These are phyloP conservation scores for Xanthoparmelia taractica DNA, from an alignment of 495 filamentous ascomycete species.

Conservation along the genomic window DNA sequence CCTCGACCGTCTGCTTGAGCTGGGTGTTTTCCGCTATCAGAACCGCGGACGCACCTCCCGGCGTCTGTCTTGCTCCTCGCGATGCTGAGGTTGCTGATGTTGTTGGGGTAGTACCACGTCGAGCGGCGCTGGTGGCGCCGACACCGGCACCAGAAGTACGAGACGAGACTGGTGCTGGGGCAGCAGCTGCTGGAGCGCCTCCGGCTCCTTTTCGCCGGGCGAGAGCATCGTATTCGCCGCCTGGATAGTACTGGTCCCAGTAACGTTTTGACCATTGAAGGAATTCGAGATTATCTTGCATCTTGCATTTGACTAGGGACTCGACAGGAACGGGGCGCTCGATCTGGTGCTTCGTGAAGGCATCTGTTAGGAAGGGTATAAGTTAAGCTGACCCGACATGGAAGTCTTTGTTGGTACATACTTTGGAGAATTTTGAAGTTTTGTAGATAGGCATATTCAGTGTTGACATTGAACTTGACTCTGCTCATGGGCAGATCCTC, in stretches of 20 bases:
- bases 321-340: slow-evolving; percentile 85
- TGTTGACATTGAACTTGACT: slow-evolving; percentile 97
- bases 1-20: slow-evolving; percentile 78
- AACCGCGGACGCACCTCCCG: slow-evolving; percentile 50
- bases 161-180: slow-evolving; percentile 38
- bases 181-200: slow-evolving; percentile 44
- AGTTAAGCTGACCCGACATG: slow-evolving; percentile 11
- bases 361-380: slow-evolving; percentile 44
- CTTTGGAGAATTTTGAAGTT: slow-evolving; percentile 97
- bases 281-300: slow-evolving; percentile 99
- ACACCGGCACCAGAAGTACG: slow-evolving; percentile 33
- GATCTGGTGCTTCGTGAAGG: slow-evolving; percentile 75
- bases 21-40: slow-evolving; percentile 73
- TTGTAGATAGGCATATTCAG: slow-evolving; percentile 92
- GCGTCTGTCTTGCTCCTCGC: slow-evolving; percentile 37
- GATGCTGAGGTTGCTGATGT: slow-evolving; percentile 47
- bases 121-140: slow-evolving; percentile 48
- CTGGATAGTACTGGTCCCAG: slow-evolving; percentile 97
- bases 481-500: slow-evolving; percentile 91
- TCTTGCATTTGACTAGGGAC: slow-evolving; percentile 89
- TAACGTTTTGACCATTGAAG: slow-evolving; percentile 92
- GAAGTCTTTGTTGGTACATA: slow-evolving; percentile 40
- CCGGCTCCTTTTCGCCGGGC: slow-evolving; percentile 72
- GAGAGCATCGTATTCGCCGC: slow-evolving; percentile 90
- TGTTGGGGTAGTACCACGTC: slow-evolving; percentile 69